phyloP scores from a whole-genome alignment of 805 yeast species.

The Pachysolen tannophilus region DNA sequence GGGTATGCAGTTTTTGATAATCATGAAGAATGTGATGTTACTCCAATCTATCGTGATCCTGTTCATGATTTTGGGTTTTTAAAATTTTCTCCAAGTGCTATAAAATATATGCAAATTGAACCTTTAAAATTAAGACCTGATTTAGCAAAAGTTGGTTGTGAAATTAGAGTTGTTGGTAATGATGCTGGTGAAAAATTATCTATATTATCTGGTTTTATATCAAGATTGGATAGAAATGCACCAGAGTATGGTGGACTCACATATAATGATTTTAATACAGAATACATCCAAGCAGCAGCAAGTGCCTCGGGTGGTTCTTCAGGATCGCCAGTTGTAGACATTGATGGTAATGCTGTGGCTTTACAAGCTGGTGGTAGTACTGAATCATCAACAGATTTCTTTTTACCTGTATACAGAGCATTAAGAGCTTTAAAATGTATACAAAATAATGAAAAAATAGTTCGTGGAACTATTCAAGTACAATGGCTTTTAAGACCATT shows the following conservation, averaged over 20 bases:
- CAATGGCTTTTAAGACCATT: conserved; percentile 84
- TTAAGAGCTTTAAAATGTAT: conserved; percentile 72
- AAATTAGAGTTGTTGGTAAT: conserved; percentile 91
- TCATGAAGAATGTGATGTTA: conserved; percentile 86
- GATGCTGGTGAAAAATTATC: conserved; percentile 94
- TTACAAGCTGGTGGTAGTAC: conserved; percentile 91
- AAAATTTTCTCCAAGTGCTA: conserved; percentile 60
- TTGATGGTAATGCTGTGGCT: conserved; percentile 82
- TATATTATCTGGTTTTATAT: conserved; percentile 79
- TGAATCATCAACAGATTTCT: conserved; percentile 89
- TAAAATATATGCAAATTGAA: conserved; percentile 67
- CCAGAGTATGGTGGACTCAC: conserved; percentile 87
- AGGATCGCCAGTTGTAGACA: conserved; percentile 93
- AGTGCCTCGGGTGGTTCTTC: conserved; percentile 94
- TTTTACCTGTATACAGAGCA: conserved; percentile 79
- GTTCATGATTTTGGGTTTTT: conserved; percentile 93
- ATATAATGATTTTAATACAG: conserved; percentile 90
- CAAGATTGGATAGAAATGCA: conserved; percentile 84
- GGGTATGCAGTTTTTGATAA: conserved; percentile 92
- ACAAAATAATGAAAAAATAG: conserved; percentile 48
- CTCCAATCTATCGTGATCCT: conserved; percentile 85
- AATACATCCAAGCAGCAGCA: conserved; percentile 93
- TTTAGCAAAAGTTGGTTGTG: conserved; percentile 83
- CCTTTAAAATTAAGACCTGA: conserved; percentile 71
- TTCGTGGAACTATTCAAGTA: conserved; percentile 88